These are phyloP conservation scores for Gossypium laxum DNA, from an alignment of 441 rosid species.

Conservation along the genomic window DNA sequence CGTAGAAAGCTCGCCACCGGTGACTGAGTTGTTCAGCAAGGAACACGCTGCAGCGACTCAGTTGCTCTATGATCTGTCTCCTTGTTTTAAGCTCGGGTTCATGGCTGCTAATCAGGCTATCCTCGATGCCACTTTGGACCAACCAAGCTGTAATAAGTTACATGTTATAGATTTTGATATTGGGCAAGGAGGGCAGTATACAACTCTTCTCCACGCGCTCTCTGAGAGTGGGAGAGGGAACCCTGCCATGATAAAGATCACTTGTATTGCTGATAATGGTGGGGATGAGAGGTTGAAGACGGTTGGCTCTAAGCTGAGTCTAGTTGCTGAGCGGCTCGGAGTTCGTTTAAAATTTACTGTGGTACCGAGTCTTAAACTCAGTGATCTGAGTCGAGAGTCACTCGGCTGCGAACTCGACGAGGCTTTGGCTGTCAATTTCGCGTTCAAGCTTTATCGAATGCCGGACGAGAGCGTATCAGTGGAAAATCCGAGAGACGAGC, in stretches of 20 bases:
- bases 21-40: constrained; percentile 39
- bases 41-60: constrained; percentile 52
- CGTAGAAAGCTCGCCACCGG: constrained; percentile 40
- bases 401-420: constrained; percentile 61
- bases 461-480: constrained; percentile 79
- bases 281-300: constrained; percentile 39
- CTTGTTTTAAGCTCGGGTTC: constrained; percentile 74
- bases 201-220: constrained; percentile 51
- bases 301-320: constrained; percentile 37
- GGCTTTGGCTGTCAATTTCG: constrained; percentile 62
- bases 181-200: constrained; percentile 65
- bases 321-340: constrained; percentile 31
- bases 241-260: constrained; percentile 42
- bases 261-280: constrained; percentile 40
- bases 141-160: constrained; percentile 24
- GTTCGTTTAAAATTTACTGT: constrained; percentile 39
- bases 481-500: constrained; percentile 82
- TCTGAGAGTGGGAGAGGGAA: constrained; percentile 31
- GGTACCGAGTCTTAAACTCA: constrained; percentile 30
- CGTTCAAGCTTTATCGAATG: constrained; percentile 54
- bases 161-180: constrained; percentile 49
- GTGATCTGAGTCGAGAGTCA: constrained; percentile 55
- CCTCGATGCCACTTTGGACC: constrained; percentile 45
- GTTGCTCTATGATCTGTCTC: constrained; percentile 54
- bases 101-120: constrained; percentile 73